A percentile compares a stretch with the other conserved stretches of the same genome.
Conservation (phyloP, 73 alveolate species). For the Durusdinium trenchii region DNA sequence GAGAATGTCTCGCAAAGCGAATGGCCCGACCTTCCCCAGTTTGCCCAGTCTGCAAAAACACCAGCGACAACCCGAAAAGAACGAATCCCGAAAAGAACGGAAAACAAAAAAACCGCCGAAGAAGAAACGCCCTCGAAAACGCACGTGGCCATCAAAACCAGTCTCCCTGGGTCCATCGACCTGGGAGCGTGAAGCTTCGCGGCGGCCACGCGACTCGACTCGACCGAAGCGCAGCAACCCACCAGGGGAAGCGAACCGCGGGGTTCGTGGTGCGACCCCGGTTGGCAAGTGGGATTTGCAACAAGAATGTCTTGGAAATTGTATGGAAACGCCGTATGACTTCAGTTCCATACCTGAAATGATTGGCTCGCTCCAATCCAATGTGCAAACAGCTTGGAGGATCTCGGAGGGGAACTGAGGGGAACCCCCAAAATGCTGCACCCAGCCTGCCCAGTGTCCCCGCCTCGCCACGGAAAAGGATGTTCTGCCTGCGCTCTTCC, state of each 20-base stretch:
- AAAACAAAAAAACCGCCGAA: not conserved
- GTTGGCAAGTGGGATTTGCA: not conserved
- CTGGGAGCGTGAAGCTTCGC: not conserved
- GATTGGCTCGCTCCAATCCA: not conserved
- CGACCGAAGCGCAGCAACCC: not conserved
- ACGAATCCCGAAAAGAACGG: not conserved
- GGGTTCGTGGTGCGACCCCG: not conserved
- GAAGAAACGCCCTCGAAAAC: not conserved
- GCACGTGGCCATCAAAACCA: not conserved
- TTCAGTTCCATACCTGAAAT: not conserved
- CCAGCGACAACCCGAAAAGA: not conserved
- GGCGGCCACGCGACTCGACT: not conserved
- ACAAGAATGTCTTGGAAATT: not conserved
- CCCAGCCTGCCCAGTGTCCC: slow-evolving; percentile 63
- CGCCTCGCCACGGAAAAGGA: slow-evolving; percentile 93
- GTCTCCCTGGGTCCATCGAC: slow-evolving; percentile 41
- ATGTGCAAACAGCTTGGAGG: not conserved
- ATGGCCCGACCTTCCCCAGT: slow-evolving; percentile 2
- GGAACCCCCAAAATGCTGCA: not conserved
- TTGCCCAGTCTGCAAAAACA: not conserved
- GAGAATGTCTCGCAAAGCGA: slow-evolving; percentile 34
- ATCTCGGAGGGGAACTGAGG: not conserved
- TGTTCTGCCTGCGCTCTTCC: slow-evolving; percentile 87
- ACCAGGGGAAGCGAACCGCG: not conserved
- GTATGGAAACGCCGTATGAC: not conserved